Conservation (phyloP, 805 yeast species). For the Spathaspora boniae region DNA sequence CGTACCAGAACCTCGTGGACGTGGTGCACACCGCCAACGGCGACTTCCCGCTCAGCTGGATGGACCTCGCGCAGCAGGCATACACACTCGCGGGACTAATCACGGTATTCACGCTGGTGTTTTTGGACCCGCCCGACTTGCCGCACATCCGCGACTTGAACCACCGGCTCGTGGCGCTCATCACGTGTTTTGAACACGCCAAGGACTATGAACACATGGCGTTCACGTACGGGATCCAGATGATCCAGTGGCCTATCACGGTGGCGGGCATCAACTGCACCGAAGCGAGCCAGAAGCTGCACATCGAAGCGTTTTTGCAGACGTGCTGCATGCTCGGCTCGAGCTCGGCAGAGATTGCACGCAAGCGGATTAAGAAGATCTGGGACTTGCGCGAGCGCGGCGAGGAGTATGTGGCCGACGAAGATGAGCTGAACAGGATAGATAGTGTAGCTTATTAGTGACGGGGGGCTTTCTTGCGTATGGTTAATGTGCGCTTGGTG, state of each 20-base stretch:
- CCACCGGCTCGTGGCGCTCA: conserved; percentile 9
- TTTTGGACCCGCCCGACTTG: conserved; percentile 28
- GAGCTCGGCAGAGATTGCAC: conserved; percentile 45
- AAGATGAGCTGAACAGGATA: conserved; percentile 9
- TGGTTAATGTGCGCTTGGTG: no score
- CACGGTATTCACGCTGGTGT: conserved; percentile 33
- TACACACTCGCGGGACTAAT: conserved; percentile 32
- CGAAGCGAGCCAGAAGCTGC: conserved; percentile 26
- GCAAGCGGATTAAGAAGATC: conserved; percentile 19
- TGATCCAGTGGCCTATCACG: conserved; percentile 55
- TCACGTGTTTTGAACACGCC: conserved; percentile 8
- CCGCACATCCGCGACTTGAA: conserved; percentile 29
- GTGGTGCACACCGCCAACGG: conserved; percentile 5
- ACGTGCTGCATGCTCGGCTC: conserved; percentile 41
- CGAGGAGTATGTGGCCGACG: conserved; percentile 8
- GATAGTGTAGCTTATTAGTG: conserved; percentile 12
- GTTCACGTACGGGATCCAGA: conserved; percentile 20
- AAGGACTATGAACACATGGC: conserved; percentile 3
- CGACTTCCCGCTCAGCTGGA: conserved; percentile 35
- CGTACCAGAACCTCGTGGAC: conserved; percentile 9
- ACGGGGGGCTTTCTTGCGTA: no score
- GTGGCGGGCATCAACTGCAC: conserved; percentile 47
- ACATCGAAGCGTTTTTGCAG: conserved; percentile 39
- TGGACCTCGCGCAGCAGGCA: conserved; percentile 51
- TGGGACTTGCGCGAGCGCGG: conserved; percentile 22